Evolutionary conservation across 768 basidiomycete species (phyloP).

Genomic region (Pleurotus tuber-regium): DNA sequence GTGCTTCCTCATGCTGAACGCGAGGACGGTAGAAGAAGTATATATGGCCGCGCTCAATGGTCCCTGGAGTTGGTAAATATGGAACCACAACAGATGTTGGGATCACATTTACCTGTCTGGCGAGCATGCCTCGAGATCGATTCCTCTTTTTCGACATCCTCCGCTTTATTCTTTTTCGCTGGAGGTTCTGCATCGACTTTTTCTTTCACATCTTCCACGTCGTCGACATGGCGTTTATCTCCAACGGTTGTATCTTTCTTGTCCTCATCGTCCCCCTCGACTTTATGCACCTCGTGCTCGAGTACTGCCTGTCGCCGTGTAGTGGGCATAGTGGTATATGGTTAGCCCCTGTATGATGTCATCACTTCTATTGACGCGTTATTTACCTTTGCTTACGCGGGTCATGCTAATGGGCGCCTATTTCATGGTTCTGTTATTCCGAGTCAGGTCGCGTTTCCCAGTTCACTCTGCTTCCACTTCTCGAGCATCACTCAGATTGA

Average conservation of each 20-base stretch:
- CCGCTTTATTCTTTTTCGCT: conserved; percentile 24
- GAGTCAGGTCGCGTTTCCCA: not conserved
- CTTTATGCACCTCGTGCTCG: conserved; percentile 8
- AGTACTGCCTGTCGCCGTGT: conserved; percentile 27
- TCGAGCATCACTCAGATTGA: not conserved
- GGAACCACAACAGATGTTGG: not conserved
- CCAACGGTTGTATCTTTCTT: conserved; percentile 13
- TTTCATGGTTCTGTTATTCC: conserved; percentile 6
- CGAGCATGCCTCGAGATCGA: not conserved
- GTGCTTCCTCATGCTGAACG: conserved; percentile 48
- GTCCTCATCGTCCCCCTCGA: conserved; percentile 4
- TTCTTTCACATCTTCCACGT: conserved; percentile 9
- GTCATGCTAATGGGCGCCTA: conserved; percentile 2
- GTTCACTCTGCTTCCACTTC: not conserved
- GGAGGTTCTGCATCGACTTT: conserved; percentile 19
- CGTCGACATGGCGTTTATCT: conserved; percentile 15
- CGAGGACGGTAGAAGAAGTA: conserved; percentile 67
- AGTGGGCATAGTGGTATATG: conserved; percentile 28
- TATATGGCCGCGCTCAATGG: conserved; percentile 57
- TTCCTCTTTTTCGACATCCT: conserved; percentile 15
- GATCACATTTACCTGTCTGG: conserved; percentile 13
- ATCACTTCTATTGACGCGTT: not conserved
- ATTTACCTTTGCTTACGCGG: not conserved
- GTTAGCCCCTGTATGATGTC: not conserved
- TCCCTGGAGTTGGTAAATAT: conserved; percentile 31